phyloP scores from a whole-genome alignment of 495 filamentous ascomycete genomes.

The Penicillium ochrochloron region DNA sequence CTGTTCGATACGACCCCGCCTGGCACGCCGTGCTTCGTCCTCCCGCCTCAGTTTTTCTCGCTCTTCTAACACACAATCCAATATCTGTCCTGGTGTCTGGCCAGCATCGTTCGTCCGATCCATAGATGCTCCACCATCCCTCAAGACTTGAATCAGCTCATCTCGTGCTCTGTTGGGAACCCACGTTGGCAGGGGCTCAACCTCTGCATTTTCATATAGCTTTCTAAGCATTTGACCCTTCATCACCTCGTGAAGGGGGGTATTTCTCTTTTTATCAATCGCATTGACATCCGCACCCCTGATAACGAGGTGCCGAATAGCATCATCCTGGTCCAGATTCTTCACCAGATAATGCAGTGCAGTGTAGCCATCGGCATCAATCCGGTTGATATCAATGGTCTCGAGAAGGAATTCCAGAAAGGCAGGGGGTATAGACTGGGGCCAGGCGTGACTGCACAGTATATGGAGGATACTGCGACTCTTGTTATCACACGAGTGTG shows the following conservation, averaged over 20 bases:
- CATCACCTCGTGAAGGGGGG: slow-evolving; percentile 22
- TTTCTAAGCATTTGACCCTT: neutral
- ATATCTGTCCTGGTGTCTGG: slow-evolving; percentile 7
- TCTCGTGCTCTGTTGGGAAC: neutral
- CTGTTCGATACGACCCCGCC: neutral
- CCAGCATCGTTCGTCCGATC: neutral
- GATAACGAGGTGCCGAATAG: slow-evolving; percentile 15
- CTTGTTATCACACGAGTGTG: neutral
- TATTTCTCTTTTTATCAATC: slow-evolving; percentile 19
- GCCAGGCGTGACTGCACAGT: neutral
- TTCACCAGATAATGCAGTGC: slow-evolving; percentile 23
- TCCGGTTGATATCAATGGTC: slow-evolving; percentile 15
- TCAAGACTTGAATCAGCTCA: slow-evolving; percentile 6
- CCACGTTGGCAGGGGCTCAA: neutral
- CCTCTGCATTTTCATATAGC: neutral
- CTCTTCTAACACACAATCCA: neutral
- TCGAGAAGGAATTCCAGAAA: slow-evolving; percentile 17
- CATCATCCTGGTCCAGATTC: slow-evolving; percentile 17
- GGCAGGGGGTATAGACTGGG: slow-evolving; percentile 14
- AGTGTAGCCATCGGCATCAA: slow-evolving; percentile 16
- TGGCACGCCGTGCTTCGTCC: neutral
- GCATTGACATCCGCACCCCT: slow-evolving; percentile 23
- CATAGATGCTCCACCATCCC: slow-evolving; percentile 8
- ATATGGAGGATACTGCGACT: neutral
- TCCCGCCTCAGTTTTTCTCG: neutral